Conservation (phyloP, 139 green algal genomes). For the Micractinium conductrix region DNA sequence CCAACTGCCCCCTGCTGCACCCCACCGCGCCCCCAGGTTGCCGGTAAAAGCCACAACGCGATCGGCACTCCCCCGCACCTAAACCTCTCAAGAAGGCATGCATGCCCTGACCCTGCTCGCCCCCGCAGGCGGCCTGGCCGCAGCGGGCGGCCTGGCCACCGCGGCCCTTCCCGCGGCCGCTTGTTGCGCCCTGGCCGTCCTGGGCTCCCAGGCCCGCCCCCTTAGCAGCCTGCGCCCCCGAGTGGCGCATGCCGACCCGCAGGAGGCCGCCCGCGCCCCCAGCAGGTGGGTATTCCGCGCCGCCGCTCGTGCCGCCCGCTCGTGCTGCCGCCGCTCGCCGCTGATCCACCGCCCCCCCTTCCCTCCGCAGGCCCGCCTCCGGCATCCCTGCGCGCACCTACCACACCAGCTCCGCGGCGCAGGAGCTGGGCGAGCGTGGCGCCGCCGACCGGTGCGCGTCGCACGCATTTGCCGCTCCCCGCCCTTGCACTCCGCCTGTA, state of each 20-base stretch:
- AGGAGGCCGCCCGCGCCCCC: not conserved
- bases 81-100: too few relatives aligned
- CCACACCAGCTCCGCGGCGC: conserved; percentile 3
- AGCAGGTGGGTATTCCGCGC: not conserved
- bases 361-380: not conserved
- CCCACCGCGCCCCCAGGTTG: too few relatives aligned
- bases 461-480: not conserved
- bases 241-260: not conserved
- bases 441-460: not conserved
- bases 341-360: not conserved
- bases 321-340: not conserved
- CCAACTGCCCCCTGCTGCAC: too few relatives aligned
- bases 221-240: not conserved
- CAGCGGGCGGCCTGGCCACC: not conserved
- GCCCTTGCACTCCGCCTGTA: not conserved
- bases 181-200: not conserved
- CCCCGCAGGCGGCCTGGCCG: not conserved
- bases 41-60: too few relatives aligned
- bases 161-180: not conserved
- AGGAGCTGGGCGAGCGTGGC: not conserved
- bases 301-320: not conserved
- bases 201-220: not conserved
- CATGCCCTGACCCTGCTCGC: not conserved
- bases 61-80: too few relatives aligned
- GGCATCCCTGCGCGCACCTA: conserved; percentile 15